phyloP scores from a whole-genome alignment of 129 eudicot genomes.

The Helianthus tuberosus region DNA sequence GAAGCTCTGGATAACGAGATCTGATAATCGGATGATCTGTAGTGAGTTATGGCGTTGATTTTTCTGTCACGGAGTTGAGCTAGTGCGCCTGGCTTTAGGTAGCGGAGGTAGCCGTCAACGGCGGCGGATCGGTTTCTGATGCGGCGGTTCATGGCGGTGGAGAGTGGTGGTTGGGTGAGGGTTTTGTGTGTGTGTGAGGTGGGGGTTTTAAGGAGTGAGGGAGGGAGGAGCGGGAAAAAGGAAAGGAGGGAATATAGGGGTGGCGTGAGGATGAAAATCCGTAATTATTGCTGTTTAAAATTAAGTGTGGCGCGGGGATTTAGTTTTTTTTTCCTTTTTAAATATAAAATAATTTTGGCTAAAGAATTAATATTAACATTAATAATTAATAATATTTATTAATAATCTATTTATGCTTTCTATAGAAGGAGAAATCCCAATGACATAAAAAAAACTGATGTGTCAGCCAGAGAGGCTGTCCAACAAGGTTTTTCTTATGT shows the following conservation, averaged over 20 bases:
- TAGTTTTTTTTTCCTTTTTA: neutral
- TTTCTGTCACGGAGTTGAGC: constrained; percentile 61
- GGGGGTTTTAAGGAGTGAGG: constrained; percentile 33
- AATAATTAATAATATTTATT: too few relatives aligned
- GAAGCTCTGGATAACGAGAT: constrained; percentile 34
- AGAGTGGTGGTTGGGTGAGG: neutral
- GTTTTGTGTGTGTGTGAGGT: constrained; percentile 1
- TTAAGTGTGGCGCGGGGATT: constrained; percentile 42
- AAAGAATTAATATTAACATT: too few relatives aligned
- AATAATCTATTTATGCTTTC: too few relatives aligned
- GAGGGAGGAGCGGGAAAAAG: constrained; percentile 53
- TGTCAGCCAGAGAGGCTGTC: too few relatives aligned
- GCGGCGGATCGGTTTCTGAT: constrained; percentile 21
- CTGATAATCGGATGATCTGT: constrained; percentile 32
- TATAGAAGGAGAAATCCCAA: too few relatives aligned
- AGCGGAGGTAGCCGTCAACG: constrained; percentile 44
- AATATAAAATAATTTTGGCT: too few relatives aligned
- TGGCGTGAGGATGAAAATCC: constrained; percentile 8
- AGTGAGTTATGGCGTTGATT: constrained; percentile 51
- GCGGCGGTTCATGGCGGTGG: constrained; percentile 45
- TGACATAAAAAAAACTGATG: too few relatives aligned
- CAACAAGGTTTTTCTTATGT: too few relatives aligned
- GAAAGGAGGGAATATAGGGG: constrained; percentile 39
- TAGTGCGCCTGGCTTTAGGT: constrained; percentile 67
- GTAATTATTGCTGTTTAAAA: constrained; percentile 40